Percentiles rank a stretch among this genome's conserved stretches.
Evolutionary conservation across 2,329 filamentous ascomycete species (phyloP).

Genomic region (Cercospora sojina): DNA sequence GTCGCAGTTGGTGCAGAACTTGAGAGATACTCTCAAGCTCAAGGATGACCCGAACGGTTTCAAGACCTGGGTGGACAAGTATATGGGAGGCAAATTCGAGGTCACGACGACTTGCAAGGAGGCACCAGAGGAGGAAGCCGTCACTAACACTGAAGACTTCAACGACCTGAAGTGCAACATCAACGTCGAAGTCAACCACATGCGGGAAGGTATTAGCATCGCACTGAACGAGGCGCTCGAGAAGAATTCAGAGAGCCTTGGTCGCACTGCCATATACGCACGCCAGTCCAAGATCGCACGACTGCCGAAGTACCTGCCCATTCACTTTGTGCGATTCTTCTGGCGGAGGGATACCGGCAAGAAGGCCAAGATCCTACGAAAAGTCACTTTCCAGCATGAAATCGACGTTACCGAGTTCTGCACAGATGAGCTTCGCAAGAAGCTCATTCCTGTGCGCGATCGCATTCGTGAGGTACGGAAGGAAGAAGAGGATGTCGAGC

Average conservation of each 20-base stretch:
- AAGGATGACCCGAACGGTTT: constrained; percentile 63
- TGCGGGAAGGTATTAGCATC: constrained; percentile 81
- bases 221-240: constrained; percentile 85
- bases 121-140: constrained; percentile 70
- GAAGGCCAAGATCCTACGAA: constrained; percentile 99
- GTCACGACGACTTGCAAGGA: constrained; percentile 83
- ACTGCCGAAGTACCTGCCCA: constrained; percentile 89
- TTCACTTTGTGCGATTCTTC: constrained; percentile 97
- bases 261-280: constrained; percentile 78
- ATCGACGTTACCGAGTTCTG: constrained; percentile 94
- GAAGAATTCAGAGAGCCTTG: constrained; percentile 78
- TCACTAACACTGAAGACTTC: constrained; percentile 70
- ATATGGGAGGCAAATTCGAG: constrained; percentile 79
- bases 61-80: constrained; percentile 68
- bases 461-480: constrained; percentile 94
- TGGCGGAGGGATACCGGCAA: constrained; percentile 95
- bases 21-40: constrained; percentile 74
- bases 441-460: constrained; percentile 88
- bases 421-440: constrained; percentile 79
- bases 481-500: constrained; percentile 89
- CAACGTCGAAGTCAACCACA: constrained; percentile 78
- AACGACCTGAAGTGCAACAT: constrained; percentile 97
- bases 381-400: constrained; percentile 93
- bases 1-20: constrained; percentile 86
- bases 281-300: constrained; percentile 88